These are phyloP conservation scores for Colletotrichum falcatum DNA, from an alignment of 2,329 filamentous ascomycete genomes.

Conservation along the genomic window DNA sequence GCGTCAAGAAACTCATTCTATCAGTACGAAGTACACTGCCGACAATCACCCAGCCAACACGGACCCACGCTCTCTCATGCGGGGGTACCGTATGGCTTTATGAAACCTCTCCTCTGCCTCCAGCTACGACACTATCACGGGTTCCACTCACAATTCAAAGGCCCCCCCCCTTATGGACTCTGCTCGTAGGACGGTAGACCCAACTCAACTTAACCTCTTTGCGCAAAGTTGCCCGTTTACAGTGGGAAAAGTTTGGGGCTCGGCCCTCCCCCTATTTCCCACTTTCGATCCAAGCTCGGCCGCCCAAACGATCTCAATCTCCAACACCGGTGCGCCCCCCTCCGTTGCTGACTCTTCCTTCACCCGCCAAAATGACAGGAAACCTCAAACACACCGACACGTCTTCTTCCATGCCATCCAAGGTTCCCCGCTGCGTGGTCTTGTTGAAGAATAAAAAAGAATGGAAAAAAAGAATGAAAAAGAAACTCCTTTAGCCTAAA, in stretches of 20 bases:
- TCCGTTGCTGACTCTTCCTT: slow-evolving; percentile 16
- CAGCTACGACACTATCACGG: background rate
- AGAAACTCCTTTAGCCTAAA: background rate
- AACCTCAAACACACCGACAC: slow-evolving; percentile 39
- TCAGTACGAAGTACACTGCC: too few relatives aligned
- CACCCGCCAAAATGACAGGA: slow-evolving; percentile 12
- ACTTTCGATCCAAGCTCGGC: slow-evolving; percentile 15
- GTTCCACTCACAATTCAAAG: slow-evolving; percentile 9
- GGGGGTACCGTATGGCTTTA: too few relatives aligned
- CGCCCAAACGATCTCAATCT: slow-evolving; percentile 26
- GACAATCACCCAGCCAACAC: too few relatives aligned
- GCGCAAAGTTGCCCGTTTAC: too few relatives aligned
- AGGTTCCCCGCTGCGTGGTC: slow-evolving; percentile 20
- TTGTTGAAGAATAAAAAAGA: background rate
- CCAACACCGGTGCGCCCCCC: slow-evolving; percentile 37
- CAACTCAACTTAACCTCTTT: background rate
- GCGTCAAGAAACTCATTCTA: too few relatives aligned
- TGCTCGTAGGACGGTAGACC: background rate
- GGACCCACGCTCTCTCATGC: too few relatives aligned
- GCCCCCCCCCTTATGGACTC: slow-evolving; percentile 14
- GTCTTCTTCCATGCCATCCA: slow-evolving; percentile 12
- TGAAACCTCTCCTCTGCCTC: too few relatives aligned
- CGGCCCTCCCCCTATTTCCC: slow-evolving; percentile 31
- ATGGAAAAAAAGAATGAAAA: too few relatives aligned
- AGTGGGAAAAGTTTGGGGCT: slow-evolving; percentile 6